Evolutionary conservation across 768 basidiomycete genomes (phyloP), one percentile per base, ranked within the genome.

Genomic region (Piloderma croceum): DNA sequence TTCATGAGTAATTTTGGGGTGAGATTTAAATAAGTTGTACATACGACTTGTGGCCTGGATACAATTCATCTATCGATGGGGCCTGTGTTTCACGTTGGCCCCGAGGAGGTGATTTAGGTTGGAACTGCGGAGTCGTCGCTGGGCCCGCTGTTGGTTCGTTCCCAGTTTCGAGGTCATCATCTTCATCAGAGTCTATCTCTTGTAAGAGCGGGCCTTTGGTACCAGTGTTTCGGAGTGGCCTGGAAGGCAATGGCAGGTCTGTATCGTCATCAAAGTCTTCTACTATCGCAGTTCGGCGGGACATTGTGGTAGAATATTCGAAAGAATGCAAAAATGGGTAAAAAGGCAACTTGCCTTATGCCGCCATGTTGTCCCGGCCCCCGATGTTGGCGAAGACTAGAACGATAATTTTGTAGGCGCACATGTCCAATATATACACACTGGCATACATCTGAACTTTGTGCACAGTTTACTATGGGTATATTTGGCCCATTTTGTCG

Each of bases 261-360:
- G 88, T 90, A 54, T 94, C 91, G 67, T 96, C 92, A 76, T 94
- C 90, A 54, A 93, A 94, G 55, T 89, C 89, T 44, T 77, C 79
- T 54, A 81, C 79, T 45, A 79, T 71, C 47, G 77, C 79, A 55
- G 78, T 65, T 59, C 79, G 71, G 50, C 82, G 82, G 47, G 82
- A 78, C 85, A 88, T 88, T 43, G 44, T 51, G 38, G 36, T 36
- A 20, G 36, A 31, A 41, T 44, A 13, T 13, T 13, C 9, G 10
- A 9, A 19, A 9, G 34, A 19, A 35, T 35, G 34, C 18, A 10
- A 21, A 39, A 27, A 15, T 29, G 29, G 29, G 10, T 15, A 10
- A 31, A 31, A 10, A 31, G 29, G 51, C 53, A n/a, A n/a, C n/a
- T n/a, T n/a, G n/a, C 51, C 65, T 64, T 59, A 69, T 68, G 65